Base-by-base conservation (phyloP, 2,329 filamentous ascomycete species). In the Fusarium bulbicola region DNA sequence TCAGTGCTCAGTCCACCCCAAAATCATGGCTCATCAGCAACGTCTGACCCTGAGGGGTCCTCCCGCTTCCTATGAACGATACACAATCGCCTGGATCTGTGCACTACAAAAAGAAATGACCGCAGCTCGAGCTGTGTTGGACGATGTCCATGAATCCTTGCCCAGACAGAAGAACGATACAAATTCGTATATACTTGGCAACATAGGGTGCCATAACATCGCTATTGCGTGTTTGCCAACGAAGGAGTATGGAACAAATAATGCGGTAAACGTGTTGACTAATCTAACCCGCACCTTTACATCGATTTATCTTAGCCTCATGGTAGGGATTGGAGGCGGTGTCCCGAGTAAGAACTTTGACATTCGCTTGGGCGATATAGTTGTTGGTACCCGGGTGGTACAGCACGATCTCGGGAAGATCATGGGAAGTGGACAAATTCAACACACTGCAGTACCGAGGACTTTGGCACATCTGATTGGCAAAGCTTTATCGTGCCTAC, bases 51-150 rank as follows among this genome's bases (percentile, higher is more conserved):
- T n/a, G n/a, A n/a, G n/a, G n/a, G n/a, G n/a, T n/a, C n/a, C n/a
- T n/a, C n/a, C n/a, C n/a, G n/a, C n/a, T 26, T 36, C n/a, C n/a
- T 11, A 20, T 24, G n/a, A 36, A 7, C 32, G 8, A 52, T 70
- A 70, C 20, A 59, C 42, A 14, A 49, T 71, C 30, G 68, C 65
- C 21, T 71, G 65, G 65, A 36, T 71, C 26, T 68, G 65, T 32
- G 68, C 68, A 7, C 13, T 71, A 11, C 42, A 65, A 1, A 68
- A 68, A 5, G 68, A 71, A 53, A 20, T 24, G 52, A 34, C 56
- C 0, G 65, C 68, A 15, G 66, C 68, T 6, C 26, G 7, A 9
- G 61, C 66, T 7, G 63, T 72, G 66, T 24, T 68, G 5, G 68
- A 68, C 9, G 6, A 68, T 0, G n/a, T 24, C 3, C 68, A 68